Conservation (phyloP, 1,139 yeast species). For the Yamadazyma sp. region DNA sequence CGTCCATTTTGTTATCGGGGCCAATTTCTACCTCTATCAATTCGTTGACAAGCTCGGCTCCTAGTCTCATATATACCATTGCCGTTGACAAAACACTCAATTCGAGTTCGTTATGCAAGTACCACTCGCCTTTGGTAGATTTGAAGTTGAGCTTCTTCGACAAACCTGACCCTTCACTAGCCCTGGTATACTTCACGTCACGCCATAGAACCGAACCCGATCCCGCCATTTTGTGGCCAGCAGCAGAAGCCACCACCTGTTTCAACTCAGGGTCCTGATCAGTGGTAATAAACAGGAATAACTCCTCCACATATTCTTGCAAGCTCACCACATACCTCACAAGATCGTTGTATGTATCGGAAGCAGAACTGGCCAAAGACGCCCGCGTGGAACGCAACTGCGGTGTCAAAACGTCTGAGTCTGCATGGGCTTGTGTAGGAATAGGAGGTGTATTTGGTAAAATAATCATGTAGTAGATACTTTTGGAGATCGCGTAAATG, state of each 20-base stretch:
- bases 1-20: slow-evolving; percentile 10
- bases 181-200: slow-evolving; percentile 4
- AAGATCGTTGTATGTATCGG: slow-evolving; percentile 28
- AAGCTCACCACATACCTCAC: slow-evolving; percentile 31
- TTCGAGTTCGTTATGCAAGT: slow-evolving; percentile 31
- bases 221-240: neutral
- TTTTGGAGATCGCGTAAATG: no score
- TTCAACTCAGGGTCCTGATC: slow-evolving; percentile 2
- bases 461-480: slow-evolving; percentile 25
- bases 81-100: slow-evolving; percentile 24
- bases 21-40: slow-evolving; percentile 27
- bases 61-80: slow-evolving; percentile 33
- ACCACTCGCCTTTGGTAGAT: slow-evolving; percentile 23
- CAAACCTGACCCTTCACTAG: neutral
- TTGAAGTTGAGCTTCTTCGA: slow-evolving; percentile 3
- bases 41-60: slow-evolving; percentile 38
- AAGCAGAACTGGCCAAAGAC: slow-evolving; percentile 15
- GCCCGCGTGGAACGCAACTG: slow-evolving; percentile 19
- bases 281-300: slow-evolving; percentile 17
- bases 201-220: slow-evolving; percentile 11
- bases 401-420: slow-evolving; percentile 13
- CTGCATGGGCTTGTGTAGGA: slow-evolving; percentile 16
- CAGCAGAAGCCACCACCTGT: slow-evolving; percentile 4
- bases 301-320: slow-evolving; percentile 32
- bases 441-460: slow-evolving; percentile 34